Evolutionary conservation across 2,329 filamentous ascomycete genomes (phyloP), one percentile per base, ranked within the genome.

Genomic region (Paecilomyces niveus): DNA sequence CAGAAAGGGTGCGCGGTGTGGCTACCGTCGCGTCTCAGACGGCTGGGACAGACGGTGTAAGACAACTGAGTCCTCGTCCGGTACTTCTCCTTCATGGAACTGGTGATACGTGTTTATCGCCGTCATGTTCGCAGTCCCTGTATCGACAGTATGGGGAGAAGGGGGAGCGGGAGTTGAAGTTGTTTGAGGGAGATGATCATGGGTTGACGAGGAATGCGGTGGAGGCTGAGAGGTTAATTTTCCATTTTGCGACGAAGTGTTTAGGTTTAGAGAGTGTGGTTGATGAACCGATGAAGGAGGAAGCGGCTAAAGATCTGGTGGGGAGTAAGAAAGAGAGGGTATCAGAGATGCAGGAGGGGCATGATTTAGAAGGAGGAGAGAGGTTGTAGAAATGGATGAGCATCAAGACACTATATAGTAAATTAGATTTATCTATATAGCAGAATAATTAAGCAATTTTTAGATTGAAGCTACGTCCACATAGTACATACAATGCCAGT

Each of bases 121-220:
- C 62, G 8, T 54, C 57, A 1, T 77, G 74, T 59, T 73, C 71
- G 33, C 64, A 73, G 62, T 63, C 66, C 54, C 58, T 79, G 59
- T 76, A 71, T 59, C 62, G 65, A 15, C 62, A 65, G 62, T 78
- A 78, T 65, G 72, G 73, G 0, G 55, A 54, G 1, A 59, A 62
- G n/a, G 73, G 71, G 1, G 58, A 69, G 15, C 62, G 72, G 33
- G 64, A 67, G 60, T 51, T 78, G 61, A 69, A 73, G 59, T 60
- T 78, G 1, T 78, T 77, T 62, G 68, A 74, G 5, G 69, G 70
- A 0, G 76, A 78, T 59, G 72, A 78, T 62, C 76, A 80, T 66
- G 72, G 73, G 11, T 64, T 78, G 55, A 75, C 67, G n/a, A 55
- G 57, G 29, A 74, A 76, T 60, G 71, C 72, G 49, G 57, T 62